A percentile compares a stretch with the other conserved stretches of the same genome.
Conservation (phyloP, 805 yeast genomes). For the Barnettozyma californica region DNA sequence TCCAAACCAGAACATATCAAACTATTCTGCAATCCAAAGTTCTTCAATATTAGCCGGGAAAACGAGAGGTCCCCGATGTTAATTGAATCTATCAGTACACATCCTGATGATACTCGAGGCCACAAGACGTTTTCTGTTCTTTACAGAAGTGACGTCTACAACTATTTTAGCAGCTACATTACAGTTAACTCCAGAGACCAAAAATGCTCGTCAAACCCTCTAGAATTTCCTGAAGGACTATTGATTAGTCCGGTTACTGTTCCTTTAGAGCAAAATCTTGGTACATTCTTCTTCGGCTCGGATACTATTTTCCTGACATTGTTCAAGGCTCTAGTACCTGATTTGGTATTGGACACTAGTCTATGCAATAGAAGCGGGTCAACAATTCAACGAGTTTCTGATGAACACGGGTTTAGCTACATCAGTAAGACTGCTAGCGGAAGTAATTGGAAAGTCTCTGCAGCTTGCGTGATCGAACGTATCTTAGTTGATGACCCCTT, state of each 20-base stretch:
- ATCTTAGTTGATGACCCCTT: not conserved
- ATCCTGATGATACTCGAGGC: slow-evolving; percentile 8
- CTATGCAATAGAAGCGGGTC: slow-evolving; percentile 1
- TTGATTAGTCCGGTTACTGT: not conserved
- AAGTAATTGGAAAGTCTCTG: slow-evolving; percentile 1
- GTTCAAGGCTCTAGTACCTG: not conserved
- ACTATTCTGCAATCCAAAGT: slow-evolving; percentile 13
- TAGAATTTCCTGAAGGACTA: not conserved
- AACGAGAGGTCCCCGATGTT: slow-evolving; percentile 13
- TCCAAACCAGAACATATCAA: slow-evolving; percentile 2
- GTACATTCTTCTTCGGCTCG: slow-evolving; percentile 1
- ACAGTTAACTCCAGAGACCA: not conserved
- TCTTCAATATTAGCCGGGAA: slow-evolving; percentile 12
- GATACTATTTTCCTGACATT: not conserved
- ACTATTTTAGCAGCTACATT: slow-evolving; percentile 3
- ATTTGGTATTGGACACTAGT: not conserved
- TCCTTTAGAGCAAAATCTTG: slow-evolving; percentile 1
- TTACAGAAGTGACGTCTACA: slow-evolving; percentile 7
- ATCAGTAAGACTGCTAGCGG: not conserved
- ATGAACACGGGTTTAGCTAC: not conserved
- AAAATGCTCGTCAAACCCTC: not conserved
- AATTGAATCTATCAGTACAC: slow-evolving; percentile 11
- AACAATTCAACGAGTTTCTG: not conserved
- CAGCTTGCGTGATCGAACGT: not conserved
- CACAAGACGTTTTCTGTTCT: slow-evolving; percentile 1